phyloP scores from a whole-genome alignment of 1,139 yeast species.

The Saccharomycopsis hybrid region DNA sequence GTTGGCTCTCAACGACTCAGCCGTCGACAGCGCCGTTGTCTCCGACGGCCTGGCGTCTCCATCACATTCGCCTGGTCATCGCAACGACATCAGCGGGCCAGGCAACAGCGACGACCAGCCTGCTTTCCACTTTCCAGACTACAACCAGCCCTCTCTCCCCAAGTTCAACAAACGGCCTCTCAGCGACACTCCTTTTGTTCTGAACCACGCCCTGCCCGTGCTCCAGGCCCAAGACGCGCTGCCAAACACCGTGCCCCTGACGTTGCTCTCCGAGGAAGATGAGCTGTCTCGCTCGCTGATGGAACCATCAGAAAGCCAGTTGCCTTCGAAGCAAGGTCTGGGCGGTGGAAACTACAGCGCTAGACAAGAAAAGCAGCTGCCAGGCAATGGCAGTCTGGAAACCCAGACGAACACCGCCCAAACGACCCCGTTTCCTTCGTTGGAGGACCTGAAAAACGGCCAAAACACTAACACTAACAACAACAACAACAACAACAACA shows the following conservation, averaged over 20 bases:
- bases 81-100: no score
- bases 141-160: constrained; percentile 29
- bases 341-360: background rate
- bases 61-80: no score
- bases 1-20: no score
- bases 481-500: background rate
- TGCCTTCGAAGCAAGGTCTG: background rate
- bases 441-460: background rate
- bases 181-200: constrained; percentile 65
- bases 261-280: background rate
- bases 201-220: constrained; percentile 47
- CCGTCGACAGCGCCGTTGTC: no score
- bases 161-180: constrained; percentile 63
- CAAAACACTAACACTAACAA: background rate
- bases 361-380: background rate
- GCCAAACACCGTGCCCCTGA: no score
- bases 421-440: background rate
- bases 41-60: no score
- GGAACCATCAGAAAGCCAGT: background rate
- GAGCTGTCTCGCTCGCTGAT: background rate
- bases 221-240: constrained; percentile 1
- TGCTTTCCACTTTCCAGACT: background rate
- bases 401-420: background rate
- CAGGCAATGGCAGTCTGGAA: background rate
- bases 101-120: no score